phyloP scores from a whole-genome alignment of 2,329 filamentous ascomycete genomes.

The Ophiocordyceps polyrhachis-furcata region DNA sequence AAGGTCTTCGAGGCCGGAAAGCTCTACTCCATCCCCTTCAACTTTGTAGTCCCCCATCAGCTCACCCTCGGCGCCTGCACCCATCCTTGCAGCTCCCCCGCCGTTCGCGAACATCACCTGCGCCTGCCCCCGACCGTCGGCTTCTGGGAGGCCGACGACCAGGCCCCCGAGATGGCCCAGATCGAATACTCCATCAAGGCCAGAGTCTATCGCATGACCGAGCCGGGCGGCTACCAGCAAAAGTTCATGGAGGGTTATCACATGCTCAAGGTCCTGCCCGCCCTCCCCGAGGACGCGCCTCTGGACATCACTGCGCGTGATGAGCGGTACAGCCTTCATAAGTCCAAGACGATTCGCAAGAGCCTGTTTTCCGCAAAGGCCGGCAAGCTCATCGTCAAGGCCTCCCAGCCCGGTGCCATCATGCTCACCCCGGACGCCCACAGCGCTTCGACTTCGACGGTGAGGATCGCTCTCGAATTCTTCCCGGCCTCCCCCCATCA shows the following conservation, averaged over 20 bases:
- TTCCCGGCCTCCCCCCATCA: conserved; percentile 23
- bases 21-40: conserved; percentile 34
- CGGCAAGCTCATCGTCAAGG: conserved; percentile 27
- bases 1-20: conserved; percentile 28
- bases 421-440: conserved; percentile 32
- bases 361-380: conserved; percentile 31
- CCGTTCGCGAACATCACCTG: conserved; percentile 31
- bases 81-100: conserved; percentile 25
- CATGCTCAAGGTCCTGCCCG: conserved; percentile 33
- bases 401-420: conserved; percentile 26
- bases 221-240: conserved; percentile 1
- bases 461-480: conserved; percentile 28
- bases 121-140: conserved; percentile 33
- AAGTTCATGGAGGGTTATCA: conserved; percentile 23
- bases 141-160: conserved; percentile 33
- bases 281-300: conserved; percentile 29
- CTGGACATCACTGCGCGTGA: conserved; percentile 28
- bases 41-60: conserved; percentile 39
- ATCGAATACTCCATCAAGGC: conserved; percentile 35
- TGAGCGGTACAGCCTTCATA: conserved; percentile 28
- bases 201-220: conserved; percentile 14
- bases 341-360: conserved; percentile 33
- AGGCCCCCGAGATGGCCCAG: conserved; percentile 33
- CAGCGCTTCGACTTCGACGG: conserved; percentile 20
- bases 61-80: conserved; percentile 38